A percentile compares a stretch with the other conserved stretches of the same genome.
Evolutionary conservation across 2,329 filamentous ascomycete genomes (phyloP).

Genomic region (Xylaria sp.): DNA sequence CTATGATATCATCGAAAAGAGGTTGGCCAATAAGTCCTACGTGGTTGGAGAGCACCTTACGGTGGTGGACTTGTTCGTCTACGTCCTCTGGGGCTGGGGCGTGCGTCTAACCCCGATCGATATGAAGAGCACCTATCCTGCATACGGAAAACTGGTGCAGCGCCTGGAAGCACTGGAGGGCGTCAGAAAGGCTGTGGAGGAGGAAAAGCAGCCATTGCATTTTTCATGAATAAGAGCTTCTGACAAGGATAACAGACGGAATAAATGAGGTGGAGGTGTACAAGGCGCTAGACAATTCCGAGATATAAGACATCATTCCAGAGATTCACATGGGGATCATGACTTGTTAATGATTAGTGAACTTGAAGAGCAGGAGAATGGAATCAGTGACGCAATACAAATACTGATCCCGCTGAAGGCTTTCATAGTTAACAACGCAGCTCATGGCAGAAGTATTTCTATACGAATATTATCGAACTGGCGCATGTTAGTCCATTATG

Average conservation of each 20-base stretch:
- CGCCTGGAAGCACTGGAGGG: slow-evolving; percentile 34
- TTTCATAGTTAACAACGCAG: no score
- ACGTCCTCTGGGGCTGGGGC: slow-evolving; percentile 43
- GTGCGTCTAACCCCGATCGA: slow-evolving; percentile 11
- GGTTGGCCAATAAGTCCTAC: slow-evolving; percentile 31
- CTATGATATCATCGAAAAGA: slow-evolving; percentile 40
- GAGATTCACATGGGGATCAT: neutral
- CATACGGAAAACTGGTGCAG: slow-evolving; percentile 32
- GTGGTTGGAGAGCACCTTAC: slow-evolving; percentile 41
- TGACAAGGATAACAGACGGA: neutral
- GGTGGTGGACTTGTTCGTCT: slow-evolving; percentile 42
- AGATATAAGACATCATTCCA: neutral
- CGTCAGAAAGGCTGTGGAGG: slow-evolving; percentile 29
- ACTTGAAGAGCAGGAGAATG: neutral
- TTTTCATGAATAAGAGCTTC: neutral
- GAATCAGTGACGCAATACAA: no score
- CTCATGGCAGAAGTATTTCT: no score
- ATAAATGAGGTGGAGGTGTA: no score
- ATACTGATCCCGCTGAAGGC: no score
- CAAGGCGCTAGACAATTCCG: neutral
- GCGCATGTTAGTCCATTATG: no score
- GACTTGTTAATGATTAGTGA: neutral
- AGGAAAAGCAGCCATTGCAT: neutral
- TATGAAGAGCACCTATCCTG: slow-evolving; percentile 36
- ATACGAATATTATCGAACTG: no score